Evolutionary conservation across 2,329 filamentous ascomycete species (phyloP).

Genomic region (Apiospora saccharicola): DNA sequence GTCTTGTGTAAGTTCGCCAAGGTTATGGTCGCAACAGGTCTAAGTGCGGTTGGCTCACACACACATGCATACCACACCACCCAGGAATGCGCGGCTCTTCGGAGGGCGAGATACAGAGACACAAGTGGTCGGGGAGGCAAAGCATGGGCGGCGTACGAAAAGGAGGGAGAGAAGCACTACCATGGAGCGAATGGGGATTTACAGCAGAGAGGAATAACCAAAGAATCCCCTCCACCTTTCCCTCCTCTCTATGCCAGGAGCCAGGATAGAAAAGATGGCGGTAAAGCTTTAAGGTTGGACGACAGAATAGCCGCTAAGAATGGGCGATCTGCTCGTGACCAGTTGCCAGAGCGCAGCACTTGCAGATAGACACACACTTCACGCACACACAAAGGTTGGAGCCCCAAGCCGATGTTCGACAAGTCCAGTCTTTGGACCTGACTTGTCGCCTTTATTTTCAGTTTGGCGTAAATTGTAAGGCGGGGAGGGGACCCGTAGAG

Average conservation of each 20-base stretch:
- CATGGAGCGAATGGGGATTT: constrained; percentile 17
- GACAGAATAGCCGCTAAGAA: constrained; percentile 27
- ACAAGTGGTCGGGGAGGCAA: constrained; percentile 13
- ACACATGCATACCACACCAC: constrained; percentile 18
- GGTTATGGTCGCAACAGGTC: constrained; percentile 21
- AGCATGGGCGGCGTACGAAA: constrained; percentile 18
- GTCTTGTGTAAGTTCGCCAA: constrained; percentile 22
- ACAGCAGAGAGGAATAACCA: constrained; percentile 7
- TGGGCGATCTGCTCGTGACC: constrained; percentile 27
- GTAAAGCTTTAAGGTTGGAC: constrained; percentile 26
- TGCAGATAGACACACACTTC: background rate
- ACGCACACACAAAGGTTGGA: constrained; percentile 8
- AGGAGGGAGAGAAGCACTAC: constrained; percentile 16
- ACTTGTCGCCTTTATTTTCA: constrained; percentile 22
- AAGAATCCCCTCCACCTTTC: constrained; percentile 16
- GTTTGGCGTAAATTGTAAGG: constrained; percentile 31
- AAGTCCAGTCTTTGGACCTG: constrained; percentile 13
- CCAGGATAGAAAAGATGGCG: constrained; percentile 21
- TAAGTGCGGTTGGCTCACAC: constrained; percentile 20
- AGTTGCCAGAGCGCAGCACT: constrained; percentile 24
- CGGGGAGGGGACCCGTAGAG: constrained; percentile 29
- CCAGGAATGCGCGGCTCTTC: constrained; percentile 19
- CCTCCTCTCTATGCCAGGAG: constrained; percentile 19
- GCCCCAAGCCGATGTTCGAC: background rate
- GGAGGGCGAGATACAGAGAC: background rate